Percentiles rank a stretch among this genome's conserved stretches.
phyloP scores from a whole-genome alignment of 495 filamentous ascomycete species.

The Rhizodiscina lignyota region DNA sequence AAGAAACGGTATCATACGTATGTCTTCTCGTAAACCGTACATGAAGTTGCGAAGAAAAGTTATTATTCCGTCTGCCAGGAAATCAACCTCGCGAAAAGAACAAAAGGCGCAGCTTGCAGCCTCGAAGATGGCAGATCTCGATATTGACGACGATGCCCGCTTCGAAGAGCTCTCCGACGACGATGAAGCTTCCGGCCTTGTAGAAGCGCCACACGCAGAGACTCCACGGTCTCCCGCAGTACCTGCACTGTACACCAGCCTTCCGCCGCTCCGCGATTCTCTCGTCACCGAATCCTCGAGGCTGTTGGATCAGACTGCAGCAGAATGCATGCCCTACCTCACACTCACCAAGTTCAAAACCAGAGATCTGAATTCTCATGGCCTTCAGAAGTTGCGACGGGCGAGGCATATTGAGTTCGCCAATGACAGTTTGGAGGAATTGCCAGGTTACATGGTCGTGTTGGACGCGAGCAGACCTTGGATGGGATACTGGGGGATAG shows the following conservation, averaged over 20 bases:
- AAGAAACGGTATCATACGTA: no score
- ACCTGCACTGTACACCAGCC: neutral
- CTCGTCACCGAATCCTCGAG: neutral
- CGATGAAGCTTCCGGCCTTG: no score
- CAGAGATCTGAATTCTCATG: slow-evolving; percentile 36
- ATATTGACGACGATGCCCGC: no score
- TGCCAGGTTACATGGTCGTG: slow-evolving; percentile 45
- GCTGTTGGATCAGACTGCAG: neutral
- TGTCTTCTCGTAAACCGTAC: no score
- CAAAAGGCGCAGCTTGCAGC: no score
- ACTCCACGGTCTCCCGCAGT: neutral
- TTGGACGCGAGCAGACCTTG: slow-evolving; percentile 75
- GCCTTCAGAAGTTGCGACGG: slow-evolving; percentile 57
- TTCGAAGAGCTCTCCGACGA: no score
- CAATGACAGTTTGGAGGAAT: slow-evolving; percentile 41
- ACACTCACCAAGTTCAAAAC: neutral
- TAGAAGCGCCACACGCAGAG: no score
- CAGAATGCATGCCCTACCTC: neutral
- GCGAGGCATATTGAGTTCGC: slow-evolving; percentile 62
- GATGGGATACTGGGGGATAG: slow-evolving; percentile 83
- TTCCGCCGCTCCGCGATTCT: neutral
- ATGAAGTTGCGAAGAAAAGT: no score
- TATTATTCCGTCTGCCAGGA: no score
- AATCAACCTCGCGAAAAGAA: no score
- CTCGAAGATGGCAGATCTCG: no score